These are phyloP conservation scores for Xylaria sp. DNA, from an alignment of 2,329 filamentous ascomycete genomes.

Conservation along the genomic window DNA sequence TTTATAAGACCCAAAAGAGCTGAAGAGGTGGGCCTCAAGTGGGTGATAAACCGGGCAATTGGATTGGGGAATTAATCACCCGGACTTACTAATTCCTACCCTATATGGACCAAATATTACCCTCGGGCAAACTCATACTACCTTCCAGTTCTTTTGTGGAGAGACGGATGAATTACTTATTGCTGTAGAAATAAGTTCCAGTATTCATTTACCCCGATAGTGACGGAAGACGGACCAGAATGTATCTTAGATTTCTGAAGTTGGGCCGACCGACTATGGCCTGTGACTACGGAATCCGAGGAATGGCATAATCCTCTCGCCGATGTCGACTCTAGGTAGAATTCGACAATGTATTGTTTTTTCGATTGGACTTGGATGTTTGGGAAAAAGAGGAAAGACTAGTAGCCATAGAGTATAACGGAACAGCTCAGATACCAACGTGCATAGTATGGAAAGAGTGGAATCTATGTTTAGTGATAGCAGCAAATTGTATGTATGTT, in stretches of 20 bases:
- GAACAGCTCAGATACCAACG: background rate
- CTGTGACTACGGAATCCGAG: background rate
- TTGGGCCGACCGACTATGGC: background rate
- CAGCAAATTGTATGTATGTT: background rate
- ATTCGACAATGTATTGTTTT: background rate
- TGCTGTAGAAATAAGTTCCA: background rate
- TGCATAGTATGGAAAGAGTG: background rate
- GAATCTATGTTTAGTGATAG: background rate
- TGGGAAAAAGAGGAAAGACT: background rate
- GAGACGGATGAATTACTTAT: slow-evolving; percentile 17
- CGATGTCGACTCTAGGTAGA: background rate
- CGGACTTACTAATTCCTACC: slow-evolving; percentile 18
- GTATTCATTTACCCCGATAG: background rate
- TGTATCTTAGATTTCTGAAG: background rate
- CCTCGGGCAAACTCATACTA: slow-evolving; percentile 21
- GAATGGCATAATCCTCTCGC: background rate
- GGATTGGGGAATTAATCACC: slow-evolving; percentile 22
- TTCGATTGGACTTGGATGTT: background rate
- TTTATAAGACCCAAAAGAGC: background rate
- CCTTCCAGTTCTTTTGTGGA: background rate
- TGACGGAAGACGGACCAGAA: background rate
- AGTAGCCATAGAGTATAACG: background rate
- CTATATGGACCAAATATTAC: background rate
- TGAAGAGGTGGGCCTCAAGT: background rate
- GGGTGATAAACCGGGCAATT: background rate